phyloP scores from a whole-genome alignment of 768 basidiomycete genomes.

The Punctularia strigosozonata region DNA sequence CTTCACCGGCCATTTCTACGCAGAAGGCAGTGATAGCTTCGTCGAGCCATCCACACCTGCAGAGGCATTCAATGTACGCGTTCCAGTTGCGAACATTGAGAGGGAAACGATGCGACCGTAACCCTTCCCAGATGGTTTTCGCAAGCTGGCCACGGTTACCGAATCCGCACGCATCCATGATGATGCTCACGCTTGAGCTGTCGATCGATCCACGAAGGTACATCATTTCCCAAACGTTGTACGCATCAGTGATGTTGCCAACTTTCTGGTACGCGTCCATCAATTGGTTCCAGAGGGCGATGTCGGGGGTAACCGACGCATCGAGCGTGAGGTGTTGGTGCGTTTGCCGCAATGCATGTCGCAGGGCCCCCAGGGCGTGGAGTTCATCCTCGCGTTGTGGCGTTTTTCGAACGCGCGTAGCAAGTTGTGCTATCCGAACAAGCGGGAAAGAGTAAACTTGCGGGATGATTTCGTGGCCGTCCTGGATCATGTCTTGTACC shows the following conservation, averaged over 20 bases:
- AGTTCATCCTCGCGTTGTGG: slow-evolving; percentile 17
- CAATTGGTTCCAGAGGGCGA: slow-evolving; percentile 65
- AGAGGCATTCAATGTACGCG: slow-evolving; percentile 78
- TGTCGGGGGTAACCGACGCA: slow-evolving; percentile 60
- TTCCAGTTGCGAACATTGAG: slow-evolving; percentile 69
- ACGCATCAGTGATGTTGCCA: slow-evolving; percentile 58
- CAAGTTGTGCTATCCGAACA: slow-evolving; percentile 13
- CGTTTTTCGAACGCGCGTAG: slow-evolving; percentile 12
- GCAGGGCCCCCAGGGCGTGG: too few relatives aligned
- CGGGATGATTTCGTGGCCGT: slow-evolving; percentile 43
- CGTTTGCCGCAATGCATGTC: slow-evolving; percentile 51
- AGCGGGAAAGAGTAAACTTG: slow-evolving; percentile 62
- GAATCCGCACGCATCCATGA: slow-evolving; percentile 75
- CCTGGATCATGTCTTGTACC: slow-evolving; percentile 66
- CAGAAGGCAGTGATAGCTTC: slow-evolving; percentile 59
- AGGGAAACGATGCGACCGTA: slow-evolving; percentile 34
- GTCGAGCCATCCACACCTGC: slow-evolving; percentile 50
- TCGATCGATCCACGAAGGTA: slow-evolving; percentile 46
- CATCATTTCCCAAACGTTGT: slow-evolving; percentile 72
- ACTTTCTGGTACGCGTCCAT: slow-evolving; percentile 86
- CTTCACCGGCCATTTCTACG: slow-evolving; percentile 44
- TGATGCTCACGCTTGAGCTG: slow-evolving; percentile 63
- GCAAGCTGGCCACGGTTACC: slow-evolving; percentile 40
- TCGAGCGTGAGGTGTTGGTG: slow-evolving; percentile 77
- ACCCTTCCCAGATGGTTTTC: slow-evolving; percentile 39